Conservation (phyloP, 2,329 filamentous ascomycete genomes). For the Aspergillus brunneoviolaceus region DNA sequence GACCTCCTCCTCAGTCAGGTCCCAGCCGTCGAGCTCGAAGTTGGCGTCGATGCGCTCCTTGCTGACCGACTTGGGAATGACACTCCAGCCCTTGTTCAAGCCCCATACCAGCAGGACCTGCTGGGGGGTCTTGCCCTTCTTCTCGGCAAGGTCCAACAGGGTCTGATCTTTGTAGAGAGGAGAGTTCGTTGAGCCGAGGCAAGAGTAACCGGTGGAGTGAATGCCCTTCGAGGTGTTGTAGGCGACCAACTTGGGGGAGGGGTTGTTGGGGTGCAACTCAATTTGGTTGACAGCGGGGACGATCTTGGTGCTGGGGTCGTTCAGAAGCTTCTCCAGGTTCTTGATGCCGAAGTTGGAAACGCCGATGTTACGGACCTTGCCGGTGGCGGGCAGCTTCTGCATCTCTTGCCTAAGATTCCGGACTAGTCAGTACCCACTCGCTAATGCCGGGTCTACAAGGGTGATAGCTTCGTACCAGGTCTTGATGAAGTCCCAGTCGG, state of each 20-base stretch:
- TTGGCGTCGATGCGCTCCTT: constrained; percentile 72
- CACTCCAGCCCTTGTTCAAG: constrained; percentile 74
- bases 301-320: constrained; percentile 58
- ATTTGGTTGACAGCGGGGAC: constrained; percentile 56
- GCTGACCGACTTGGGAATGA: constrained; percentile 83
- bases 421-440: constrained; percentile 60
- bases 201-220: constrained; percentile 57
- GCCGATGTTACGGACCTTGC: constrained; percentile 75
- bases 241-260: constrained; percentile 56
- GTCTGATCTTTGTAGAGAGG: constrained; percentile 55
- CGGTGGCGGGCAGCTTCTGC: constrained; percentile 47
- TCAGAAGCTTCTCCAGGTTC: constrained; percentile 75
- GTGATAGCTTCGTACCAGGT: constrained; percentile 58
- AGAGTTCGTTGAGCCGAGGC: constrained; percentile 56
- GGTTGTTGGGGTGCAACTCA: constrained; percentile 66
- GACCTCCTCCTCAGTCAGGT: constrained; percentile 70
- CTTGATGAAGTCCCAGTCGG: constrained; percentile 79
- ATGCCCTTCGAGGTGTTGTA: constrained; percentile 56
- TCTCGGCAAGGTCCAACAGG: constrained; percentile 54
- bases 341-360: constrained; percentile 83
- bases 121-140: constrained; percentile 55
- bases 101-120: constrained; percentile 68
- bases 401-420: constrained; percentile 57
- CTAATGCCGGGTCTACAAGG: constrained; percentile 31
- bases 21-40: constrained; percentile 73